phyloP scores from a whole-genome alignment of 2,329 filamentous ascomycete species.

The Ascosphaera apis region DNA sequence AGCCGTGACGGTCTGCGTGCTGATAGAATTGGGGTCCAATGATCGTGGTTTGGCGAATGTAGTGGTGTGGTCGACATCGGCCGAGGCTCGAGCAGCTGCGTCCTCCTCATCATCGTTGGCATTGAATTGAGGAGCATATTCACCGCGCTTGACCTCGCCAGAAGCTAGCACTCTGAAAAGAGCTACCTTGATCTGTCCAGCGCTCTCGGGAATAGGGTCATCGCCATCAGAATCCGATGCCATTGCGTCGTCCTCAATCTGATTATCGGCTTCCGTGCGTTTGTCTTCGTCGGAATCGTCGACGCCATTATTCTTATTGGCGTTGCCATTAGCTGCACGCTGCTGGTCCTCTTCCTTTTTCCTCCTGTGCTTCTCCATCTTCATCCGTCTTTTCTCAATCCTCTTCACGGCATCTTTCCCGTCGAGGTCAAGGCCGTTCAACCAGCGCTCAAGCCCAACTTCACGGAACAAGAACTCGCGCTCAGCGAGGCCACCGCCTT shows the following conservation, averaged over 20 bases:
- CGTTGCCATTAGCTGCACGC: slow-evolving; percentile 17
- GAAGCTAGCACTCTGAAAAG: slow-evolving; percentile 88
- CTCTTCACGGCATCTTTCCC: slow-evolving; percentile 77
- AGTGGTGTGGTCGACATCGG: slow-evolving; percentile 85
- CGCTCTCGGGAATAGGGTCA: slow-evolving; percentile 68
- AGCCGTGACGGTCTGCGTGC: slow-evolving; percentile 95
- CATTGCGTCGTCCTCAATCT: slow-evolving; percentile 52
- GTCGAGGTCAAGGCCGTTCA: slow-evolving; percentile 88
- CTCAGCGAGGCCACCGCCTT: slow-evolving; percentile 85
- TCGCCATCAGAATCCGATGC: slow-evolving; percentile 56
- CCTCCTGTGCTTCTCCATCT: slow-evolving; percentile 64
- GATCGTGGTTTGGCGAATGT: slow-evolving; percentile 95
- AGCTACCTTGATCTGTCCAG: slow-evolving; percentile 94
- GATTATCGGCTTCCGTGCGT: slow-evolving; percentile 28
- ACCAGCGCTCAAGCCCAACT: slow-evolving; percentile 84
- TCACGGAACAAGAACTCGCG: slow-evolving; percentile 94
- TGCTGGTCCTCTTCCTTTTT: slow-evolving; percentile 45
- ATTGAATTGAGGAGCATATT: slow-evolving; percentile 94
- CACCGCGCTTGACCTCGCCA: slow-evolving; percentile 90
- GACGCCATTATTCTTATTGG: slow-evolving; percentile 6
- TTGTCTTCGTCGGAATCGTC: neutral
- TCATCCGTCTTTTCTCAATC: slow-evolving; percentile 37
- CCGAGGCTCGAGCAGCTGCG: slow-evolving; percentile 37
- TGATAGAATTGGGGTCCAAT: slow-evolving; percentile 89
- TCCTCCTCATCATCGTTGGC: slow-evolving; percentile 87